Conservation (phyloP, 176 grass and related monocot genomes). For the Juncus inflexus region DNA sequence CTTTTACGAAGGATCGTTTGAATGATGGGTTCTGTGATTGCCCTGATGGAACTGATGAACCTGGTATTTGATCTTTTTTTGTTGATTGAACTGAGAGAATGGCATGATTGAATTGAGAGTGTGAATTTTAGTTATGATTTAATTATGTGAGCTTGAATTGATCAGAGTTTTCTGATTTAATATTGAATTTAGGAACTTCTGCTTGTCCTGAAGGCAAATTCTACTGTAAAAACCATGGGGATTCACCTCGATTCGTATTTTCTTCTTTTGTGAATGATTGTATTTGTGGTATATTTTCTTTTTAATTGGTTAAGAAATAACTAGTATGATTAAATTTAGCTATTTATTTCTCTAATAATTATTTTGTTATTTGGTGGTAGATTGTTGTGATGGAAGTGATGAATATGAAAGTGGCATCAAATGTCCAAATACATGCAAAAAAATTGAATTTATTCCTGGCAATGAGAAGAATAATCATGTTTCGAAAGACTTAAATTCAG, state of each 20-base stretch:
- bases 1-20: conserved; percentile 58
- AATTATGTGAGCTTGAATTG: background rate
- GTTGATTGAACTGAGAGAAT: background rate
- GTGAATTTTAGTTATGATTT: background rate
- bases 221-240: conserved; percentile 76
- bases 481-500: conserved; percentile 25
- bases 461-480: conserved; percentile 13
- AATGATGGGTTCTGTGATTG: conserved; percentile 92
- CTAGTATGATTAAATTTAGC: background rate
- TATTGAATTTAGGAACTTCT: conserved; percentile 62
- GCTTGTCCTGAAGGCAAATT: conserved; percentile 92
- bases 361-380: conserved; percentile 29
- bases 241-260: conserved; percentile 60
- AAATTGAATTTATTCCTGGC: conserved; percentile 29
- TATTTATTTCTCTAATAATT: conserved; percentile 8
- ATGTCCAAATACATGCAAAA: conserved; percentile 76
- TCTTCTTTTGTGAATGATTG: conserved; percentile 93
- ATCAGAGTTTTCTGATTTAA: background rate
- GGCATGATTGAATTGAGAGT: background rate
- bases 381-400: conserved; percentile 98
- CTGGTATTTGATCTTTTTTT: conserved; percentile 26
- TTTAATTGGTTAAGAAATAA: conserved; percentile 6
- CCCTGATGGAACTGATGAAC: conserved; percentile 81
- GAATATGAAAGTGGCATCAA: conserved; percentile 59
- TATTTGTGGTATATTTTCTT: conserved; percentile 65